Evolutionary conservation across 2,329 filamentous ascomycete species (phyloP).

Genomic region (Colletotrichum sp.): DNA sequence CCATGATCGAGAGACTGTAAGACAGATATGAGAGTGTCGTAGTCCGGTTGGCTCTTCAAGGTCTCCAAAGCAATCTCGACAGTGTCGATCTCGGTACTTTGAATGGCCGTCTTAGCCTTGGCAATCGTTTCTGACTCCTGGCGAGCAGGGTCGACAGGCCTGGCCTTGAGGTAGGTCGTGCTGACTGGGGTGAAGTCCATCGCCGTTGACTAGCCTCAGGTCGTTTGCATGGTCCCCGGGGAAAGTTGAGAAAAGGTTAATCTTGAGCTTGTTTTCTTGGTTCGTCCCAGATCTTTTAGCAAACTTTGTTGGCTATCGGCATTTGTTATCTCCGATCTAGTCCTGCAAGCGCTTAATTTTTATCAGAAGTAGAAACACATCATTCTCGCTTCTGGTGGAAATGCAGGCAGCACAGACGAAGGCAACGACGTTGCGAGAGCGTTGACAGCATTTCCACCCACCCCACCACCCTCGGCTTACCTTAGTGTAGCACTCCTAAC

Average conservation of each 20-base stretch:
- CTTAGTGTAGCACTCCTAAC: not conserved
- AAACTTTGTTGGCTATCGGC: not conserved
- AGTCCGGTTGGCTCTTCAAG: constrained; percentile 67
- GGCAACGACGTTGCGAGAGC: not conserved
- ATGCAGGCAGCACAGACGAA: not conserved
- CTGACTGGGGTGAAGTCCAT: constrained; percentile 66
- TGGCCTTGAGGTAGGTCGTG: constrained; percentile 51
- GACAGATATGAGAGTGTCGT: constrained; percentile 57
- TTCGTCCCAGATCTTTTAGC: not conserved
- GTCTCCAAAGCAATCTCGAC: constrained; percentile 62
- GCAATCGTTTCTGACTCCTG: constrained; percentile 35
- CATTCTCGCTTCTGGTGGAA: not conserved
- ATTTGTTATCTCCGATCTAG: not conserved
- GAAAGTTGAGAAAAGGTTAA: not conserved
- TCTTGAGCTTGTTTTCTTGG: not conserved
- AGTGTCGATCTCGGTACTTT: constrained; percentile 24
- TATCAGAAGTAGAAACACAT: not conserved
- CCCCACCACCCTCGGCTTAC: not conserved
- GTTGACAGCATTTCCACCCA: not conserved
- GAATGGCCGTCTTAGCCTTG: constrained; percentile 6
- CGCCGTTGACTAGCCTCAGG: not conserved
- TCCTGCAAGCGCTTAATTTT: not conserved
- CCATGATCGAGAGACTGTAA: constrained; percentile 56
- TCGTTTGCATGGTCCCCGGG: not conserved
- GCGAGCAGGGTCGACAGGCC: constrained; percentile 41